phyloP scores from a whole-genome alignment of 768 basidiomycete species.

The Tricholoma sp. region DNA sequence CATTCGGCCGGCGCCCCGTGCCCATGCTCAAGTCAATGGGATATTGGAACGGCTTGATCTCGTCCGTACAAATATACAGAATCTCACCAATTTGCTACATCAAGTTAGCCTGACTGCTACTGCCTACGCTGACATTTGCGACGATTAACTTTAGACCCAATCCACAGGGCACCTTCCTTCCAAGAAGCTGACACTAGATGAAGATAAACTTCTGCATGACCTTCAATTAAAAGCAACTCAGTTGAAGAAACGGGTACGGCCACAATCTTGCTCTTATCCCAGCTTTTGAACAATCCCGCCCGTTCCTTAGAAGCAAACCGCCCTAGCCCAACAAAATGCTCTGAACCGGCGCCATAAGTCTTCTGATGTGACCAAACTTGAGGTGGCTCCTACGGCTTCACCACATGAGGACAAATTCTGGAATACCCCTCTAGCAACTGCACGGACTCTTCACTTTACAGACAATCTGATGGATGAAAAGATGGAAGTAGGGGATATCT shows the following conservation, averaged over 20 bases:
- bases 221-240: constrained; percentile 34
- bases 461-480: constrained; percentile 62
- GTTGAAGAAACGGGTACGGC: constrained; percentile 36
- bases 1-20: constrained; percentile 49
- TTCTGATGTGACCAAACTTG: not conserved
- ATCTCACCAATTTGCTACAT: constrained; percentile 26
- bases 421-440: constrained; percentile 50
- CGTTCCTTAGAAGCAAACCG: not conserved
- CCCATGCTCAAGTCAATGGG: constrained; percentile 37
- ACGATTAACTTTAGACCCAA: constrained; percentile 20
- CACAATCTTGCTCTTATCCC: not conserved
- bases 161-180: constrained; percentile 21
- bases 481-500: constrained; percentile 50
- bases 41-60: constrained; percentile 35
- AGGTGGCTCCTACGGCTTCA: constrained; percentile 19
- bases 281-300: not conserved
- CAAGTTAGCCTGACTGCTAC: constrained; percentile 20
- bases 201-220: constrained; percentile 35
- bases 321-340: constrained; percentile 20
- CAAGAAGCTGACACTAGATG: constrained; percentile 34
- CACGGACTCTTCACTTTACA: constrained; percentile 57
- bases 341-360: not conserved
- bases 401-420: constrained; percentile 56
- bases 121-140: not conserved
- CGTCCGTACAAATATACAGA: constrained; percentile 34